phyloP scores from a whole-genome alignment of 768 basidiomycete genomes.

The Phaffia australis region DNA sequence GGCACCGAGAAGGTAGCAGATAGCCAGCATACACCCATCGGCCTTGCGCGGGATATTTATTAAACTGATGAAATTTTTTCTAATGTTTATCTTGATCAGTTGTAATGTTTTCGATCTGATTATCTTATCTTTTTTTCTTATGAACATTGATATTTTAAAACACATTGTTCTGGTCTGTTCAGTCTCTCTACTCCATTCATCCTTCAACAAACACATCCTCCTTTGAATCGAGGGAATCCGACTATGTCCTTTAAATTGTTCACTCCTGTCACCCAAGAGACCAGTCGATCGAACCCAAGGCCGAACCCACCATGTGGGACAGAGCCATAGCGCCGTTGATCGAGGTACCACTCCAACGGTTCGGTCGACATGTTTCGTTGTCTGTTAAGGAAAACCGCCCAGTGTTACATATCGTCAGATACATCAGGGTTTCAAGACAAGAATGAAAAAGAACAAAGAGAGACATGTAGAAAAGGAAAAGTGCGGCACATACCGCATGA shows the following conservation, averaged over 20 bases:
- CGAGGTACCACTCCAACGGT: conserved; percentile 54
- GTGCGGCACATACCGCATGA: conserved; percentile 42
- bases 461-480: neutral
- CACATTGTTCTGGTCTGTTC: neutral
- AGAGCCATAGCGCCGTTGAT: conserved; percentile 70
- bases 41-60: neutral
- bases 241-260: conserved; percentile 89
- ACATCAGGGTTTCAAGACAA: neutral
- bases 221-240: conserved; percentile 77
- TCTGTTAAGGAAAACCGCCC: conserved; percentile 33
- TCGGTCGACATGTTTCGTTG: conserved; percentile 37
- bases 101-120: too few relatives aligned
- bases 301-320: conserved; percentile 93
- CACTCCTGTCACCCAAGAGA: conserved; percentile 75
- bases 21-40: neutral
- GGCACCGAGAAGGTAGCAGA: neutral
- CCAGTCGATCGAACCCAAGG: conserved; percentile 82
- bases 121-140: too few relatives aligned
- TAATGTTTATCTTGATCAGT: neutral
- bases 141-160: too few relatives aligned
- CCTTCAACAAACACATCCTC: conserved; percentile 18
- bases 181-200: neutral
- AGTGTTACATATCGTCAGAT: conserved; percentile 26
- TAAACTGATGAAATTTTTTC: neutral
- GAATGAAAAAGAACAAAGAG: neutral